phyloP scores from a whole-genome alignment of 352 stramenopile genomes.

The Globisporangium okanoganense region DNA sequence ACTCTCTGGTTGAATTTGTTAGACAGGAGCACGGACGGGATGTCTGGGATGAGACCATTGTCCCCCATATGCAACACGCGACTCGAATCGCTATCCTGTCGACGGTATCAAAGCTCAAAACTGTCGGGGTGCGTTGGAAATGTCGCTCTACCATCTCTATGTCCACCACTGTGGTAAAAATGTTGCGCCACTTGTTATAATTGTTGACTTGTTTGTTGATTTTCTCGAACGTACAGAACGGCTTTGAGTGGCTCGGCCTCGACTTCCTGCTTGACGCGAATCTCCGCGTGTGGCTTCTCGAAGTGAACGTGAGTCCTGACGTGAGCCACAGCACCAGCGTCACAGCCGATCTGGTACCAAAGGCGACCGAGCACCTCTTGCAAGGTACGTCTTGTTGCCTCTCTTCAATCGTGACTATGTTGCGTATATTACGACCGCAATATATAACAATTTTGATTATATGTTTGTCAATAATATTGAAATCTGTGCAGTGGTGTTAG shows the following conservation, averaged over 20 bases:
- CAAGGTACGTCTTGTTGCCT: slow-evolving; percentile 27
- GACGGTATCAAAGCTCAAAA: slow-evolving; percentile 36
- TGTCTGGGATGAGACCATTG: slow-evolving; percentile 42
- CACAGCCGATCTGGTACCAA: slow-evolving; percentile 45
- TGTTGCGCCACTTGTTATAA: too few relatives aligned
- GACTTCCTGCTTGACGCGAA: slow-evolving; percentile 75
- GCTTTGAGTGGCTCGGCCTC: slow-evolving; percentile 86
- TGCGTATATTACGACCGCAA: too few relatives aligned
- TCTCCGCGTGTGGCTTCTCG: slow-evolving; percentile 63
- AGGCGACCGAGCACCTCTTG: slow-evolving; percentile 45
- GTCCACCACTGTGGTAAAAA: too few relatives aligned
- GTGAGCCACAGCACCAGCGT: slow-evolving; percentile 74
- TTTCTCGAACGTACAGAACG: slow-evolving; percentile 27
- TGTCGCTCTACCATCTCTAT: too few relatives aligned
- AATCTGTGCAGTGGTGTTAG: slow-evolving; percentile 8
- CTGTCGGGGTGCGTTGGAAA: slow-evolving; percentile 42
- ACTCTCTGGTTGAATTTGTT: not conserved
- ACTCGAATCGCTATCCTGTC: slow-evolving; percentile 32
- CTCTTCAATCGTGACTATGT: not conserved
- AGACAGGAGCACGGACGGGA: slow-evolving; percentile 33
- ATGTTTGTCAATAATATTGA: not conserved
- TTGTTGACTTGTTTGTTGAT: too few relatives aligned
- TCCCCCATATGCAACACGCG: slow-evolving; percentile 59
- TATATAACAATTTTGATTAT: not conserved
- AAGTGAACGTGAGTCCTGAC: slow-evolving; percentile 88